Conservation (phyloP, 1,284 basidiomycete genomes). For the Ceratobasidium sp. region DNA sequence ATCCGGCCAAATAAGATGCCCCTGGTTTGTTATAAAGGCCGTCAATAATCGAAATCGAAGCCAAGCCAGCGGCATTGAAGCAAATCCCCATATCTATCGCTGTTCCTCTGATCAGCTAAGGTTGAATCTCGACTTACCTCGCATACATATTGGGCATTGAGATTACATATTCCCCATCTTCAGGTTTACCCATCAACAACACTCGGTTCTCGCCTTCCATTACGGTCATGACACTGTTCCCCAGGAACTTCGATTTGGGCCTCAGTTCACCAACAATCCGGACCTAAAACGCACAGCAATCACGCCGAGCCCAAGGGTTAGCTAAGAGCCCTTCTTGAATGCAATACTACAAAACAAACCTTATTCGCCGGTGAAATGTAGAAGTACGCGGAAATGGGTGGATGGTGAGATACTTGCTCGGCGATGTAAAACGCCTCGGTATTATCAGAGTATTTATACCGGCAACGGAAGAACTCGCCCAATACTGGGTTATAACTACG, state of each 20-base stretch:
- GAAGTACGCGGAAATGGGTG: slow-evolving; percentile 96
- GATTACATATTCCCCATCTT: slow-evolving; percentile 91
- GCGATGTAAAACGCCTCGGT: slow-evolving; percentile 96
- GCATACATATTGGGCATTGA: slow-evolving; percentile 93
- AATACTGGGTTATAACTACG: slow-evolving; percentile 94
- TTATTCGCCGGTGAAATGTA: slow-evolving; percentile 95
- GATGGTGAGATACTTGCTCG: slow-evolving; percentile 97
- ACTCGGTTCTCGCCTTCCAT: slow-evolving; percentile 98
- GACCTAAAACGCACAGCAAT: slow-evolving; percentile 52
- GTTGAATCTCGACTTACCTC: slow-evolving; percentile 33
- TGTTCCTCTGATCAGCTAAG: slow-evolving; percentile 14
- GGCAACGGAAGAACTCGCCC: slow-evolving; percentile 97
- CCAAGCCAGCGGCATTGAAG: background rate
- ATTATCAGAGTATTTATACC: slow-evolving; percentile 93
- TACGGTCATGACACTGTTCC: slow-evolving; percentile 93
- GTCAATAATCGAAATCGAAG: slow-evolving; percentile 6
- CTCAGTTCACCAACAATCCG: slow-evolving; percentile 92
- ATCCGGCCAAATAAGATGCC: slow-evolving; percentile 99
- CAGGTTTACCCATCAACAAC: slow-evolving; percentile 80
- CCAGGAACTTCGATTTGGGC: slow-evolving; percentile 96
- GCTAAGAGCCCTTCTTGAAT: background rate
- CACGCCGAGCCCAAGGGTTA: background rate
- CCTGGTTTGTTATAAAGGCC: slow-evolving; percentile 66
- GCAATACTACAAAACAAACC: slow-evolving; percentile 58
- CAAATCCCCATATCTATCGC: background rate